Conservation (phyloP, 371 early-diverging fungal genomes). For the Mortierella sp. region DNA sequence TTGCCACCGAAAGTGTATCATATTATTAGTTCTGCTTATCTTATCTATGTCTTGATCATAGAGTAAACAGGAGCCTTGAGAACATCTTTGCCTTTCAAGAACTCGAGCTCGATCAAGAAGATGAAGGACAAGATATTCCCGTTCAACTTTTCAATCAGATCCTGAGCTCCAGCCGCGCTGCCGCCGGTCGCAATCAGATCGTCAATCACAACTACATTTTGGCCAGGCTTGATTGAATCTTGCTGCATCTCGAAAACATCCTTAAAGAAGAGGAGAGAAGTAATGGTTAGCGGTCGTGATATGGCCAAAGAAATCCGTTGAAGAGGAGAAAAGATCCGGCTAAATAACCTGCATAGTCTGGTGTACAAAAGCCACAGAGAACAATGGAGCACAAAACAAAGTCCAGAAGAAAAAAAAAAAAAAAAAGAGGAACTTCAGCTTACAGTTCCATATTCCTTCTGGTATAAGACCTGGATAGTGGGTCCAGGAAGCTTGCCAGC, state of each 20-base stretch:
- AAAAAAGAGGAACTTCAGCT: constrained; percentile 12
- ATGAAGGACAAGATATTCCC: constrained; percentile 86
- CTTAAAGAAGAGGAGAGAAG: constrained; percentile 58
- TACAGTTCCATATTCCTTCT: constrained; percentile 96
- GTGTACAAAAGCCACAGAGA: neutral
- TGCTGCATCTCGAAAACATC: constrained; percentile 95
- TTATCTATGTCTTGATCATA: constrained; percentile 78
- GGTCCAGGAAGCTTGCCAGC: constrained; percentile 95
- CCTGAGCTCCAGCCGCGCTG: constrained; percentile 62
- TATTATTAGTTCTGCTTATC: neutral
- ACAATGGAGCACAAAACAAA: neutral
- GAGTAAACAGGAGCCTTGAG: constrained; percentile 91
- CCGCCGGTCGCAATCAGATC: constrained; percentile 97
- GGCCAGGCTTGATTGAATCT: constrained; percentile 82
- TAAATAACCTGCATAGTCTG: no score
- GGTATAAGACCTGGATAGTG: constrained; percentile 78
- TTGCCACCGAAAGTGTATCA: neutral
- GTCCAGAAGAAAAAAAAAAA: constrained; percentile 3
- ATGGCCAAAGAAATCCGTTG: no score
- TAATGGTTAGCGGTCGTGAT: no score
- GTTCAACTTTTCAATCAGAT: constrained; percentile 81
- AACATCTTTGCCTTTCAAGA: constrained; percentile 81
- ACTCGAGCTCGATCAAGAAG: constrained; percentile 92
- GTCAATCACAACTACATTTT: constrained; percentile 93
- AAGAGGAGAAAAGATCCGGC: neutral